Percentiles rank a stretch among this genome's conserved stretches.
Evolutionary conservation across 352 stramenopile species (phyloP).

Genomic region (Phytophthora foliorum): DNA sequence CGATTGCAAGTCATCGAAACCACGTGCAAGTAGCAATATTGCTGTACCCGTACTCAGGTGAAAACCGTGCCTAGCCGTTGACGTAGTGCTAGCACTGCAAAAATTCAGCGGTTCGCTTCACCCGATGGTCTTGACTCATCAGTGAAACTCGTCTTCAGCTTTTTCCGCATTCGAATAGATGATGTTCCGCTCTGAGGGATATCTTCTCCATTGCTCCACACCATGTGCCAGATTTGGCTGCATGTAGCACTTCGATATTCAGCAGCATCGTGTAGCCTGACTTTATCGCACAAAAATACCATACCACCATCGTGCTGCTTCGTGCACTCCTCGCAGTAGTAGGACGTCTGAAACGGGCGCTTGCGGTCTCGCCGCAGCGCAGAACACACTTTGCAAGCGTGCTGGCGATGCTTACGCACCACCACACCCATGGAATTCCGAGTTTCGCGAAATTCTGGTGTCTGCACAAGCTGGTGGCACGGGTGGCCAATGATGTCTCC

Average conservation of each 20-base stretch:
- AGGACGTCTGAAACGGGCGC: constrained; percentile 35
- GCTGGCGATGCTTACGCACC: constrained; percentile 38
- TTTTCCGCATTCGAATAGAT: constrained; percentile 42
- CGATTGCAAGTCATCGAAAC: constrained; percentile 42
- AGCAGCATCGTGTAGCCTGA: constrained; percentile 27
- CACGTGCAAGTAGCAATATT: constrained; percentile 44
- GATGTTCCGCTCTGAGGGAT: constrained; percentile 29
- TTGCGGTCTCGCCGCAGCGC: constrained; percentile 36
- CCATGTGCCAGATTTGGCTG: constrained; percentile 48
- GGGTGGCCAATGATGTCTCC: constrained; percentile 34
- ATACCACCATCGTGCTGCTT: constrained; percentile 31
- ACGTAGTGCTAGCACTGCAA: constrained; percentile 13
- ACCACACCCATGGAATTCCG: constrained; percentile 20
- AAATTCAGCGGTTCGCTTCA: constrained; percentile 3
- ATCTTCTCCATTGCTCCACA: constrained; percentile 37
- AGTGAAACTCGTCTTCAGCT: constrained; percentile 11
- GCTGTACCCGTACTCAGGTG: constrained; percentile 24
- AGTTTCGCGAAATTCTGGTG: constrained; percentile 37
- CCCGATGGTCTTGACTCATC: neutral
- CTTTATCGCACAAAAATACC: constrained; percentile 43
- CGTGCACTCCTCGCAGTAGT: constrained; percentile 40
- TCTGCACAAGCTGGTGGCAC: constrained; percentile 38
- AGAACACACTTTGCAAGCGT: constrained; percentile 48
- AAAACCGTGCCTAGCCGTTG: neutral
- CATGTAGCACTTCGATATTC: constrained; percentile 38